Base-by-base conservation (phyloP, 306 rosid genomes). In the Vicia faba region DNA sequence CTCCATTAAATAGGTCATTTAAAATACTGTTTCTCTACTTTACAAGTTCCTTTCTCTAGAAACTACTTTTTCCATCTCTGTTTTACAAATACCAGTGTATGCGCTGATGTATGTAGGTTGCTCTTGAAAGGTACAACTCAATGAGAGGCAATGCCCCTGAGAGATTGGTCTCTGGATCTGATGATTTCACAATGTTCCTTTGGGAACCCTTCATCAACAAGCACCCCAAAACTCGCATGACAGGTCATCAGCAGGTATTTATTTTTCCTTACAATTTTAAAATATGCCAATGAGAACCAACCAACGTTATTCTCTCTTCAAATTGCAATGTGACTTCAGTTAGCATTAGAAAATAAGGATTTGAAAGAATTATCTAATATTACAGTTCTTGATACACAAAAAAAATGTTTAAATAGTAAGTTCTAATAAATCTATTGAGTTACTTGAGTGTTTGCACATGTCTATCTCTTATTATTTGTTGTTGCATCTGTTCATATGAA, bases 161-260 rank as follows among this genome's bases (percentile, higher is more conserved):
- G 78, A 85, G 99, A 61, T 74, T 93, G 85, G 97, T 93, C 77
- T 93, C 99, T 44, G 96, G 97, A 64, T 93, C 97, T 29, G 97
- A 93, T 85, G 99, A 93, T 82, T 88, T 86, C 73, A 90, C 99
- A 5, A 93, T 93, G 99, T 90, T 86, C 65, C 89, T 93, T 59
- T 93, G 97, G 99, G 97, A 93, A 74, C 99, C 99, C 14, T 84
- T 80, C 26, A 76, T 86, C 80, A 86, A 84, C 88, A 90, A 88
- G 81, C 89, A 86, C 33, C 99, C 90, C 5, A 93, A 90, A 84
- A 81, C 92, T 60, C 92, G 95, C 74, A 77, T 90, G 96, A 90
- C 96, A 26, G 99, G 97, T 71, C 99, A 93, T 82, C 96, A 93
- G 70, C 95, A 83, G 97, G 99, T 93, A 69, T 26, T 58, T 35